Evolutionary conservation across 2,329 filamentous ascomycete genomes (phyloP), one percentile per base, ranked within the genome.

Genomic region (Helotiales sp.): DNA sequence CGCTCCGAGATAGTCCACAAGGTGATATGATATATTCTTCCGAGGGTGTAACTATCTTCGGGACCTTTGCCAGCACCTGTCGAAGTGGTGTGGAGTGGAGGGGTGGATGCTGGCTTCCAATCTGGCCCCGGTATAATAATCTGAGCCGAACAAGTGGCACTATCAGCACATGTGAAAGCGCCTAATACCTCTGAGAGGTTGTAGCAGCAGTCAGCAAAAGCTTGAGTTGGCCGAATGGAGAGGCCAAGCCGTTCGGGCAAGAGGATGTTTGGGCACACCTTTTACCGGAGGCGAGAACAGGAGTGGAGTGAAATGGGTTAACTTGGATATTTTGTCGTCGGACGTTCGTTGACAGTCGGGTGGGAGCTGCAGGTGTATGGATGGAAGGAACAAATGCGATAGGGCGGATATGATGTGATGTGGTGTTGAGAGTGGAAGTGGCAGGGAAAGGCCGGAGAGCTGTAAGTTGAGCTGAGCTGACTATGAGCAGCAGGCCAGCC

Each of bases 1-100:
- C 64, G 54, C 61, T 13, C 61, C 63, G 40, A 70, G 32, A 61
- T 65, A 60, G 26, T 60, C 63, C 64, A 60, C 24, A 40, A 40
- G 28, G 49, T 59, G 22, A 34, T 58, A 37, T 59, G 22, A 34
- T 58, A 37, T 37, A 57, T 32, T 64, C 32, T 64, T 63, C 65
- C 60, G 54, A 22, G 13, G 22, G 28, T 47, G 17, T 20, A n/a
- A 24, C 17, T 30, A 24, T 32, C 20, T 54, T 24, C 13, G 11
- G 28, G 43, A 49, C 17, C 15, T 22, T 30, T 32, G 34, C 22
- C 30, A 37, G 47, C 11, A 24, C 7, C 2, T 34, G 1, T 26
- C 22, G 30, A 30, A 8, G 6, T n/a, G 47, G 22, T 52, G 43
- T 11, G 28, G 37, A 54, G 28, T 40, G 28, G 20, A 37, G 30